Evolutionary conservation across 371 early-diverging fungal genomes (phyloP).

Genomic region (Sporodiniella umbellata): DNA sequence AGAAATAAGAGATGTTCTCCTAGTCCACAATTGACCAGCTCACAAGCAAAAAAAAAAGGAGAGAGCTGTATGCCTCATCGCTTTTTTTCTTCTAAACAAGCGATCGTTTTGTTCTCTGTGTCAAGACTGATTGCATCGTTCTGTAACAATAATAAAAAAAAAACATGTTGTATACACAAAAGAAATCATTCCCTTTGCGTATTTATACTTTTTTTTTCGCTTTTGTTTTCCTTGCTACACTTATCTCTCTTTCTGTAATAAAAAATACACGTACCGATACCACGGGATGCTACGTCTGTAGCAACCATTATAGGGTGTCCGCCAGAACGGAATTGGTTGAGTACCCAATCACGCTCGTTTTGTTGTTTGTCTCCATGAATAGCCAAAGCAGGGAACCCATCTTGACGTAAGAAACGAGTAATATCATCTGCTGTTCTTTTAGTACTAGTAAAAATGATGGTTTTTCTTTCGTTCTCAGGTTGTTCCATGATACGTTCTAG

Average conservation of each 20-base stretch:
- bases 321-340: constrained; percentile 89
- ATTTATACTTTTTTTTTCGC: not conserved
- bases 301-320: constrained; percentile 96
- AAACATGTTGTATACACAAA: not conserved
- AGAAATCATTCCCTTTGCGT: not conserved
- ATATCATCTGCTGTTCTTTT: constrained; percentile 98
- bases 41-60: not conserved
- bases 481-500: constrained; percentile 76
- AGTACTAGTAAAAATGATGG: constrained; percentile 97
- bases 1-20: not conserved
- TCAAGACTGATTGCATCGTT: not conserved
- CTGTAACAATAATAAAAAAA: not conserved
- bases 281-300: constrained; percentile 99
- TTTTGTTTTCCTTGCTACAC: constrained; percentile 1
- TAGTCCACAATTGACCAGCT: not conserved
- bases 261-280: constrained; percentile 78
- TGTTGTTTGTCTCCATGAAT: constrained; percentile 99
- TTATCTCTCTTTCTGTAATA: constrained; percentile 1
- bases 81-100: not conserved
- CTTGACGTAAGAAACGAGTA: constrained; percentile 85
- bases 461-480: constrained; percentile 71
- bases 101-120: not conserved
- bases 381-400: constrained; percentile 96
- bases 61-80: too few species aligned
- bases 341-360: constrained; percentile 97